Conservation (phyloP, 2,329 filamentous ascomycete species). For the Pseudocercospora vitis region DNA sequence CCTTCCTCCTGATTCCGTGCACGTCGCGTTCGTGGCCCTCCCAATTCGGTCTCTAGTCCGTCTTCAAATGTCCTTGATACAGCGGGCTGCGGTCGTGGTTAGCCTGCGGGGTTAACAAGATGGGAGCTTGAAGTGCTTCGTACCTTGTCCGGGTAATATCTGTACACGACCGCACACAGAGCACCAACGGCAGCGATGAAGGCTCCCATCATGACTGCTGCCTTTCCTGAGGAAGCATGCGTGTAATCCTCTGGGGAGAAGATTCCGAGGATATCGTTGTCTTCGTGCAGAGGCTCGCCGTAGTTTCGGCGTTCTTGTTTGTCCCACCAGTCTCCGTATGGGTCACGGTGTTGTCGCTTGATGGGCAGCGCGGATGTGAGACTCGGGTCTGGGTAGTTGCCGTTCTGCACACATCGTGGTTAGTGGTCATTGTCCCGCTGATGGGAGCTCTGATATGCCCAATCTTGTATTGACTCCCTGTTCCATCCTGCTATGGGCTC, state of each 20-base stretch:
- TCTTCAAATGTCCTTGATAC: constrained; percentile 49
- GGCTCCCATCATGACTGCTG: constrained; percentile 56
- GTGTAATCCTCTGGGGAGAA: constrained; percentile 89
- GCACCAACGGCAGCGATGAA: constrained; percentile 46
- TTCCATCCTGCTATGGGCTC: no score
- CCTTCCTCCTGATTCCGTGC: constrained; percentile 30
- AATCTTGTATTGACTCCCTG: no score
- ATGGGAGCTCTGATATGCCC: no score
- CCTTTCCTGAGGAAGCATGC: constrained; percentile 73
- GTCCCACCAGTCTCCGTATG: constrained; percentile 94
- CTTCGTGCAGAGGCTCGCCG: constrained; percentile 93
- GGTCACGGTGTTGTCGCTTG: constrained; percentile 91
- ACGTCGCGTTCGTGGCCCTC: constrained; percentile 45
- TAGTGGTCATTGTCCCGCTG: no score
- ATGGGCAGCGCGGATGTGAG: constrained; percentile 50
- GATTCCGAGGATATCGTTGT: constrained; percentile 88
- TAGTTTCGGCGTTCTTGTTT: constrained; percentile 96
- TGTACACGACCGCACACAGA: constrained; percentile 42
- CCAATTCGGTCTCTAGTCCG: constrained; percentile 51
- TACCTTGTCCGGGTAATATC: constrained; percentile 48
- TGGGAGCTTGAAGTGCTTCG: background rate
- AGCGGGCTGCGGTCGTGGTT: constrained; percentile 33
- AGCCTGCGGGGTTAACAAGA: background rate
- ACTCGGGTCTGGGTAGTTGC: constrained; percentile 77
- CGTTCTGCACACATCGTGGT: constrained; percentile 60